Evolutionary conservation across 768 basidiomycete genomes (phyloP), one percentile per base, ranked within the genome.

Genomic region (Xanthoconium purpureum): DNA sequence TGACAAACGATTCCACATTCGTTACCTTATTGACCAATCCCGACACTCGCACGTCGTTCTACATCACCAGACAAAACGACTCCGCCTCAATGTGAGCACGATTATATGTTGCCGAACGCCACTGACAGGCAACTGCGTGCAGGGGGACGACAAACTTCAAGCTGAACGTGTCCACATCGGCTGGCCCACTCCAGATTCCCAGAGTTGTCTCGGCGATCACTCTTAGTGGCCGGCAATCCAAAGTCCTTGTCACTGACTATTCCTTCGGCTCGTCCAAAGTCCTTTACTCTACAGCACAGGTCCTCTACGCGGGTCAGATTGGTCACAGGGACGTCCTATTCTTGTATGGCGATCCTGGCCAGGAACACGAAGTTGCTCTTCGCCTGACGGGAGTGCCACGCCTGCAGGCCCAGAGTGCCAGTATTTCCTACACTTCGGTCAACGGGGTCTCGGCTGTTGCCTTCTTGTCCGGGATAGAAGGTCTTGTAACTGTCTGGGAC

Each of bases 201-300:
- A 73, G 75, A 30, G 73, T 81, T 11, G 78, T 75, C 0, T 71
- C 77, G 4, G 64, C 76, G 18, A 81, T 92, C 58, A 79, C 81
- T 2, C 80, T 93, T 10, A 65, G 71, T 29, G 91, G 90, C 10
- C 79, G 90, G 18, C 82, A 91, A 68, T 88, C 85, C 43, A 91
- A 89, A 65, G 75, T 91, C 28, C 73, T 92, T 32, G 76, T 88
- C 14, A 84, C 87, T 0, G 83, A 89, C 67, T 89, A 89, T 65
- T 73, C 78, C 10, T 91, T 89, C 64, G 91, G 91, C 20, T 75
- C 73, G 14, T 84, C 84, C 10, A 75, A 73, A 54, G 64, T 88
- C 2, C 69, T 80, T 4, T 92, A 89, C 69, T 85, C 89, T 6
- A 91, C 90, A 1, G 87, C 89, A 0, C 79, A 82, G 54, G 76